Evolutionary conservation across 805 yeast genomes (phyloP).

Genomic region (Yamadazyma takamatsuzukensis): DNA sequence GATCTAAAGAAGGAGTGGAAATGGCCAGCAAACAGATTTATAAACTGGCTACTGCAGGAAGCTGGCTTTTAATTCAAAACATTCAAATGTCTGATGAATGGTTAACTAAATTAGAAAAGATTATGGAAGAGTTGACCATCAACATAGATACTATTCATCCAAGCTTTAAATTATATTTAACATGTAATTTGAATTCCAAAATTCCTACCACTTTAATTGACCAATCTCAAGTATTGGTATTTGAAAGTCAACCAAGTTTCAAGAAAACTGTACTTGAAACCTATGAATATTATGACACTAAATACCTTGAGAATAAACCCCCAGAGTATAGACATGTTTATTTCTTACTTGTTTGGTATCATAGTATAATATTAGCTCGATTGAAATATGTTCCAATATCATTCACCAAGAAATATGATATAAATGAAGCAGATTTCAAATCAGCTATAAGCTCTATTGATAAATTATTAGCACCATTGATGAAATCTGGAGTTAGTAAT

Average conservation of each 20-base stretch:
- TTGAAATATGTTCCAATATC: slow-evolving; percentile 61
- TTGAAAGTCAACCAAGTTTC: slow-evolving; percentile 64
- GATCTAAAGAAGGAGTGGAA: slow-evolving; percentile 62
- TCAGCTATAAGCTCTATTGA: slow-evolving; percentile 45
- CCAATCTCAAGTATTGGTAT: slow-evolving; percentile 50
- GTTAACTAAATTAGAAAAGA: slow-evolving; percentile 52
- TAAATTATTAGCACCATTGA: slow-evolving; percentile 31
- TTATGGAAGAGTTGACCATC: slow-evolving; percentile 7
- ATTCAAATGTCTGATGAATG: slow-evolving; percentile 68
- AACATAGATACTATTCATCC: slow-evolving; percentile 15
- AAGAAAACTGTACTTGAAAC: slow-evolving; percentile 43
- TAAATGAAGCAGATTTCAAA: slow-evolving; percentile 68
- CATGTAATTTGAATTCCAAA: slow-evolving; percentile 48
- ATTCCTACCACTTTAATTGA: slow-evolving; percentile 58
- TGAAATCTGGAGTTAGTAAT: slow-evolving; percentile 23
- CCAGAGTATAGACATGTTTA: slow-evolving; percentile 45
- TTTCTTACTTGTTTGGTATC: slow-evolving; percentile 67
- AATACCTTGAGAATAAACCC: slow-evolving; percentile 21
- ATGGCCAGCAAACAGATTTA: slow-evolving; percentile 51
- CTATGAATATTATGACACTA: slow-evolving; percentile 17
- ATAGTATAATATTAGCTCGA: slow-evolving; percentile 58
- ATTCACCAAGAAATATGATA: slow-evolving; percentile 58
- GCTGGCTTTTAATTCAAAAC: slow-evolving; percentile 79
- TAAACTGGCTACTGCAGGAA: slow-evolving; percentile 44
- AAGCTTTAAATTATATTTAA: slow-evolving; percentile 58